Base-by-base conservation (phyloP, 2,329 filamentous ascomycete genomes). In the Endoconidiophora polonica region DNA sequence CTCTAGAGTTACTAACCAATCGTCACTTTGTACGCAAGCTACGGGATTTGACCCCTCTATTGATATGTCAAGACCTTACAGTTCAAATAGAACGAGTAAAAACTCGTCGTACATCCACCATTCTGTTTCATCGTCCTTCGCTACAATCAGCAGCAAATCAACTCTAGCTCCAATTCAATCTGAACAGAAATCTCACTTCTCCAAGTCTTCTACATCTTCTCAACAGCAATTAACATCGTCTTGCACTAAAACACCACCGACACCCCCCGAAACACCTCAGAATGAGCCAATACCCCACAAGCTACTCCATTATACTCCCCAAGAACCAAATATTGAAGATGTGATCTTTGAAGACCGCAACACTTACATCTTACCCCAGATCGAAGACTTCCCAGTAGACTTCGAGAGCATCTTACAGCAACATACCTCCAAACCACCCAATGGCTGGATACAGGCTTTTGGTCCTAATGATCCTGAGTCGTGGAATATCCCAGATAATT, bases 111-210 rank as follows among this genome's bases (percentile, higher is more conserved):
- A 63, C 16, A 58, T 67, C 12, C 69, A 71, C 52, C 58, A 60
- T 6, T 57, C 70, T 10, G 67, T 64, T 2, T 61, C 64, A 12
- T 63, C 59, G 2, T 71, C 69, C 1, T 68, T 65, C 52, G 58
- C 71, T 41, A 67, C 63, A 4, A 64, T 65, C 54, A 64, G 57
- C 9, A 67, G 65, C 4, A 64, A 68, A 50, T 59, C 67, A 36
- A 62, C 59, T 1, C 57, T 63, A 14, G 62, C 63, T n/a, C 57
- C 58, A 5, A 61, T 61, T 24, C 47, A 50, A 10, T 37, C 23
- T 10, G 29, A 33, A 12, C 29, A 12, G 9, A 12, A 33, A 33
- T 10, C 40, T 22, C 10, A 38, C 24, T 5, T 26, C 39, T 46
- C 37, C 38, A 46, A 50, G n/a, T 39, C 50, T 23, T 26, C 37